Evolutionary conservation across 371 early-diverging fungal genomes (phyloP), one percentile per base, ranked within the genome.

Genomic region (Apophysomyces sp.): DNA sequence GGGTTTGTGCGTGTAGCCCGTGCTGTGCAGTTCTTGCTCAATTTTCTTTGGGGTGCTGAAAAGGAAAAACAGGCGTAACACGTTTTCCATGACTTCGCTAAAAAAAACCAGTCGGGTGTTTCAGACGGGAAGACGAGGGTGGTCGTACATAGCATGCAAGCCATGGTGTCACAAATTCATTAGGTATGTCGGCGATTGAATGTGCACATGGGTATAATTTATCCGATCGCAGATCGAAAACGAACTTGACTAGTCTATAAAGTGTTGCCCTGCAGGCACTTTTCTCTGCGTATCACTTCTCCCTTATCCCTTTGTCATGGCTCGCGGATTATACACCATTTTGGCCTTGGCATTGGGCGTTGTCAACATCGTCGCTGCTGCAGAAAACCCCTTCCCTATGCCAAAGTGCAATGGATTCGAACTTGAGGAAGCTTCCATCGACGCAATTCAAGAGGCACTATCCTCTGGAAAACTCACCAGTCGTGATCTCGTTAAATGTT

Each of bases 401-500:
- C 55, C 62, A 1, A 34, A 56, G 16, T 62, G 62, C 26, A 39
- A 62, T 29, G 62, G 62, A 9, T 54, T 62, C 21, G 18, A 29
- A 8, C 31, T 62, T 6, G 62, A 62, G 24, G 62, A 62, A 26
- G 62, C 62, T 34, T 21, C 49, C 21, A 56, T 62, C 15, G 62
- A 62, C 30, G 27, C n/a, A 8, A 62, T 62, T 32, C 62, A 62
- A 28, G 16, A 32, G 7, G 36, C 24, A 3, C 21, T 62, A 1
- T 16, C 40, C 1, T 62, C 62, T 12, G 62, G 62, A 16, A 32
- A 40, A 1, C 51, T 62, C 24, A 62, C 51, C 32, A 55, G 55
- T 16, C 36, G 26, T 37, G 54, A 67, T 32, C 58, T 67, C 29
- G 58, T 62, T 21, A 41, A 67, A 41, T 67, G 67, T 44, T 67